Percentiles rank a stretch among this genome's conserved stretches.
phyloP scores from a whole-genome alignment of 2,329 filamentous ascomycete species.

The Apiospora kogelbergensis region DNA sequence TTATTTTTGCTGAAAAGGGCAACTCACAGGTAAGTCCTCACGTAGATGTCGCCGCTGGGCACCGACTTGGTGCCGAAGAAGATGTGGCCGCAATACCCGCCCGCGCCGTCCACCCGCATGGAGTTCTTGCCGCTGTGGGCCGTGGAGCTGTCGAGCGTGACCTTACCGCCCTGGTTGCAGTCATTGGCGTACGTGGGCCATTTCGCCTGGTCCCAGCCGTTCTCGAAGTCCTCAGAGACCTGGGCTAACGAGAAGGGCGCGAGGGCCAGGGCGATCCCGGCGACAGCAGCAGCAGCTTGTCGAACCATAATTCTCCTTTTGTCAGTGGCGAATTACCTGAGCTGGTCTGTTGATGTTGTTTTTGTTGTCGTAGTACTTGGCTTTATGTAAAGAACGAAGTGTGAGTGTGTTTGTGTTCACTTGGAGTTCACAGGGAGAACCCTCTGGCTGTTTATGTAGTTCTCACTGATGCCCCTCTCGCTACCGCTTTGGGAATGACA shows the following conservation, averaged over 20 bases:
- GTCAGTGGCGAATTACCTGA: not conserved
- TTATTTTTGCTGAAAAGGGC: not conserved
- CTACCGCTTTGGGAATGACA: not conserved
- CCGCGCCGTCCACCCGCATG: constrained; percentile 50
- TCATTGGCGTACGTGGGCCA: constrained; percentile 61
- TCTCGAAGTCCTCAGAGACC: constrained; percentile 56
- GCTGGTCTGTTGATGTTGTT: not conserved
- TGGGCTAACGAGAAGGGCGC: constrained; percentile 50
- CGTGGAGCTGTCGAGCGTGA: constrained; percentile 55
- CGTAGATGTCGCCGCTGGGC: constrained; percentile 57
- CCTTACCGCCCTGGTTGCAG: constrained; percentile 59
- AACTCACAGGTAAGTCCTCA: constrained; percentile 55
- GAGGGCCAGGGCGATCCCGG: constrained; percentile 44
- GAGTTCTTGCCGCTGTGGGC: constrained; percentile 58
- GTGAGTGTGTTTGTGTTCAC: not conserved
- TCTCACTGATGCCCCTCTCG: not conserved
- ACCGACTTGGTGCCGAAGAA: constrained; percentile 60
- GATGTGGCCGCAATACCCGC: constrained; percentile 58
- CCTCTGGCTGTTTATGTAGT: not conserved
- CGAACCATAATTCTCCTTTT: not conserved
- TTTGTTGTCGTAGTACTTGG: not conserved
- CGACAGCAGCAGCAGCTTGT: not conserved
- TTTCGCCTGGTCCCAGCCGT: constrained; percentile 54
- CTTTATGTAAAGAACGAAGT: not conserved
- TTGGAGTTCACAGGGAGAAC: not conserved